Conservation (phyloP, 129 eudicot genomes). For the Flaveria brownii region DNA sequence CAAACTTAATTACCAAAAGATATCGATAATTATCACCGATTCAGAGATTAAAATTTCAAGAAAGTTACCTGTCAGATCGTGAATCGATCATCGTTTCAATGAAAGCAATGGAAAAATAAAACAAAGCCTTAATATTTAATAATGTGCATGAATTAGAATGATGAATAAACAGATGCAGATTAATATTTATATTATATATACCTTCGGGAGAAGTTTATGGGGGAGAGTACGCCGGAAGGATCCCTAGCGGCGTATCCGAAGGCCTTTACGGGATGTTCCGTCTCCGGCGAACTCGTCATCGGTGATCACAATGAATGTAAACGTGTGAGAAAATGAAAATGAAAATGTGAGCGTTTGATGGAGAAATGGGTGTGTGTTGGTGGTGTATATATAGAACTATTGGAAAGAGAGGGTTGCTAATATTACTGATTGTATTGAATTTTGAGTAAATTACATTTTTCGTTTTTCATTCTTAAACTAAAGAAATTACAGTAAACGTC, state of each 20-base stretch:
- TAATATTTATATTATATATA: neutral
- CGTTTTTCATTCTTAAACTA: too few species aligned
- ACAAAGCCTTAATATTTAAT: neutral
- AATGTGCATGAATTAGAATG: neutral
- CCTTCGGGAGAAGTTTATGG: constrained; percentile 60
- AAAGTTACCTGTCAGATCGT: neutral
- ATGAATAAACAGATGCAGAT: neutral
- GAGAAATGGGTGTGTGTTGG: neutral
- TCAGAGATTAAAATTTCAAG: neutral
- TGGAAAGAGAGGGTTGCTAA: too few species aligned
- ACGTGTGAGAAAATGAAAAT: neutral
- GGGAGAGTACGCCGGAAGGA: constrained; percentile 48
- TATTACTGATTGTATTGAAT: too few species aligned
- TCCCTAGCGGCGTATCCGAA: constrained; percentile 62
- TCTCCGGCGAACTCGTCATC: constrained; percentile 44
- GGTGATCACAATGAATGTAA: neutral
- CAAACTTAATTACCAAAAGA: too few species aligned
- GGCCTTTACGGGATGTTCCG: constrained; percentile 56
- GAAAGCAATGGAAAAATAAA: neutral
- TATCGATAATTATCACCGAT: neutral
- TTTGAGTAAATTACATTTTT: too few species aligned
- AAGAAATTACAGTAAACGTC: too few species aligned
- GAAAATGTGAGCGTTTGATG: neutral
- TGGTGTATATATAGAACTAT: neutral
- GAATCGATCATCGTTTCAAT: neutral